A percentile compares a stretch with the other conserved stretches of the same genome.
Evolutionary conservation across 495 filamentous ascomycete species (phyloP).

Genomic region (Talaromyces adpressus): DNA sequence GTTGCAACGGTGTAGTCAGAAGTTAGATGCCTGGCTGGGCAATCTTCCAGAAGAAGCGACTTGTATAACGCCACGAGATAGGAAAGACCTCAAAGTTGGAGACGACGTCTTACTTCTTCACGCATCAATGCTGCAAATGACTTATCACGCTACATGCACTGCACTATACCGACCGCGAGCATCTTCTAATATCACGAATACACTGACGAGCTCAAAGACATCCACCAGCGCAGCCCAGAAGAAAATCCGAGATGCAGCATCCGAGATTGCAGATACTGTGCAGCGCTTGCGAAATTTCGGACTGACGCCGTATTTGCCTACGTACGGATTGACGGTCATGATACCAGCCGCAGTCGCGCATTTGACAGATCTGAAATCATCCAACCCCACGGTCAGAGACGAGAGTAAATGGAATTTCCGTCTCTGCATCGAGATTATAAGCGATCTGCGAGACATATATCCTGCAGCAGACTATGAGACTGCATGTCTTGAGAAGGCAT

Average conservation of each 20-base stretch:
- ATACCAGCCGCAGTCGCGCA: slow-evolving; percentile 84
- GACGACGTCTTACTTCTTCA: slow-evolving; percentile 61
- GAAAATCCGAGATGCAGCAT: slow-evolving; percentile 68
- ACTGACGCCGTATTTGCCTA: slow-evolving; percentile 70
- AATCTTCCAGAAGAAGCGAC: slow-evolving; percentile 53
- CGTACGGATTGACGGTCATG: slow-evolving; percentile 78
- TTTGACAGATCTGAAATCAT: slow-evolving; percentile 73
- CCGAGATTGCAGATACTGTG: slow-evolving; percentile 69
- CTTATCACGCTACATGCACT: slow-evolving; percentile 77
- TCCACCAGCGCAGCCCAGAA: slow-evolving; percentile 50
- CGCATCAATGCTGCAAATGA: slow-evolving; percentile 72
- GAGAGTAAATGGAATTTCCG: slow-evolving; percentile 65
- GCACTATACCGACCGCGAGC: slow-evolving; percentile 77
- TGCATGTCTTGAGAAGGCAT: slow-evolving; percentile 73
- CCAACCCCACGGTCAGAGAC: slow-evolving; percentile 56
- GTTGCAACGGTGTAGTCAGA: slow-evolving; percentile 60
- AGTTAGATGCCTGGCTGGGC: slow-evolving; percentile 62
- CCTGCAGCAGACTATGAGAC: slow-evolving; percentile 74
- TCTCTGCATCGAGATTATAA: slow-evolving; percentile 72
- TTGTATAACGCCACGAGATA: slow-evolving; percentile 26
- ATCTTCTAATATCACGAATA: slow-evolving; percentile 37
- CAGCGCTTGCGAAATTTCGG: slow-evolving; percentile 58
- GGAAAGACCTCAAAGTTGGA: slow-evolving; percentile 27
- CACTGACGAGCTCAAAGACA: slow-evolving; percentile 37
- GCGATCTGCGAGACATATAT: slow-evolving; percentile 71